Percentiles rank a stretch among this genome's conserved stretches.
Evolutionary conservation across 2,329 filamentous ascomycete genomes (phyloP).

Genomic region (Aphanocladium album): DNA sequence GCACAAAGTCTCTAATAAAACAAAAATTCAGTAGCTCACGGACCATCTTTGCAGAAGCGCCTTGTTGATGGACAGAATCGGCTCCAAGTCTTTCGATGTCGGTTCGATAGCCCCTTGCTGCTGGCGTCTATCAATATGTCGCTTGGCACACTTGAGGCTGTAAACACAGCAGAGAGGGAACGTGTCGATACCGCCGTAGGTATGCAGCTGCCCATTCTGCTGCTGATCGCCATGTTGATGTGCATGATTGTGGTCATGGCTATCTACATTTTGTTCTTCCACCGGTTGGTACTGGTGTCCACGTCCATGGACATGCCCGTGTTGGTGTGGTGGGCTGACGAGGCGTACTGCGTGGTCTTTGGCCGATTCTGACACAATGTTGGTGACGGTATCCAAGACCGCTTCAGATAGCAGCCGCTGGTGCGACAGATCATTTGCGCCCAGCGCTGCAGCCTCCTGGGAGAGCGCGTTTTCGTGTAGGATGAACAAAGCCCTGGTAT

Average conservation of each 20-base stretch:
- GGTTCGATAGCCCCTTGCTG: neutral
- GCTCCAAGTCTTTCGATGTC: conserved; percentile 4
- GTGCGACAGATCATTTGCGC: neutral
- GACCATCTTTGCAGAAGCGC: neutral
- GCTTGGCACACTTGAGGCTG: conserved; percentile 5
- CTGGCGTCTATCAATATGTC: neutral
- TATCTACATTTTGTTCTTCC: neutral
- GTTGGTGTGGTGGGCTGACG: neutral
- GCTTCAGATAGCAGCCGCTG: neutral
- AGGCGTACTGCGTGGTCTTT: neutral
- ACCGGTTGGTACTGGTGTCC: neutral
- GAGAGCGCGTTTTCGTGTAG: neutral
- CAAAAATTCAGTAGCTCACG: neutral
- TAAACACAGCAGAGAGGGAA: neutral
- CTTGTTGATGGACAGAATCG: neutral
- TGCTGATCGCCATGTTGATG: neutral
- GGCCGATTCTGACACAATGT: neutral
- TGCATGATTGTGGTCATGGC: neutral
- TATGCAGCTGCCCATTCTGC: neutral
- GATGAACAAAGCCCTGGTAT: neutral
- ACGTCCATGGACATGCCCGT: neutral
- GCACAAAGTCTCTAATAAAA: too few species aligned
- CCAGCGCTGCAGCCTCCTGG: neutral
- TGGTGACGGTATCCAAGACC: neutral
- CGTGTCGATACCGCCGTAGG: neutral